These are phyloP conservation scores for Trichomonas vaginalis DNA, from an alignment of 208 protist species.

Conservation along the genomic window DNA sequence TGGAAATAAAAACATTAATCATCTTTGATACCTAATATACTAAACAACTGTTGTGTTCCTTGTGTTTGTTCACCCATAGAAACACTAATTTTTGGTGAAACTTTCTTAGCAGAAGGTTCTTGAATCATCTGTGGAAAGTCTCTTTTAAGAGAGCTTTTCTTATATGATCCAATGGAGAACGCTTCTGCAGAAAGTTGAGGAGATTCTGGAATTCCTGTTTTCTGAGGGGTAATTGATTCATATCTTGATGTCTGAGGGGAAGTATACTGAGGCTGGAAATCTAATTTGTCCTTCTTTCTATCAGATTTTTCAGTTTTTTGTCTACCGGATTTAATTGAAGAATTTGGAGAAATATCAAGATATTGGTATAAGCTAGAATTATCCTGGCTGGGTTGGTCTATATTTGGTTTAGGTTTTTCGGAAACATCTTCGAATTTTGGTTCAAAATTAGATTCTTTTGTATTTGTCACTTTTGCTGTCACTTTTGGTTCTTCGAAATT, in stretches of 20 bases:
- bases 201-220: background rate
- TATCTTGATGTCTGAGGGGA: background rate
- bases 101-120: no score
- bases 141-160: no score
- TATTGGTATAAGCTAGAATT: background rate
- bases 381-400: no score
- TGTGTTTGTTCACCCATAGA: no score
- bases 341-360: background rate
- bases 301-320: background rate
- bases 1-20: no score
- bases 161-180: no score
- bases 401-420: background rate
- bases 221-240: background rate
- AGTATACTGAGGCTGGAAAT: background rate
- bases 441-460: background rate
- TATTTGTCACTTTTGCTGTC: background rate
- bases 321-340: background rate
- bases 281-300: background rate
- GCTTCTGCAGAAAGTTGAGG: no score
- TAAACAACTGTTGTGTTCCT: no score
- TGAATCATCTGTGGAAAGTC: no score
- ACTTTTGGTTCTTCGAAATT: background rate
- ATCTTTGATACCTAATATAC: no score
- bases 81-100: no score
- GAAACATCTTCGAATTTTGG: background rate